These are phyloP conservation scores for Dothideomycetes sp. DNA, from an alignment of 2,329 filamentous ascomycete genomes.

Conservation along the genomic window DNA sequence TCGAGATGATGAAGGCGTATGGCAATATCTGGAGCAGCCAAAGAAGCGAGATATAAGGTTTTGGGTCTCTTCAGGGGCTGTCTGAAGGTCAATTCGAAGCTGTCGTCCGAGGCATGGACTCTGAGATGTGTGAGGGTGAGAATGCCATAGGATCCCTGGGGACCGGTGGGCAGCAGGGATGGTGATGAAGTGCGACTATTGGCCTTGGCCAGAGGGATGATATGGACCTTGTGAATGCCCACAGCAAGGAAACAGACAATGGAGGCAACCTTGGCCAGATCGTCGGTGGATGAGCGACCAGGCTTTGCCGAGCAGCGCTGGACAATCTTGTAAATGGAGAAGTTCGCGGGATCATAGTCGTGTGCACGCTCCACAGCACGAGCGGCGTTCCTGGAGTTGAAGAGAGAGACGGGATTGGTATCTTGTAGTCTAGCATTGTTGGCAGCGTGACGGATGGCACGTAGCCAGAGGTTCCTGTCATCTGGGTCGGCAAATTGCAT, in stretches of 20 bases:
- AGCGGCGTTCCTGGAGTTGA: slow-evolving; percentile 51
- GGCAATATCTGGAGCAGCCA: slow-evolving; percentile 53
- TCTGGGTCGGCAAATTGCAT: slow-evolving; percentile 53
- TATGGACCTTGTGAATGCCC: slow-evolving; percentile 57
- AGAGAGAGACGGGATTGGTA: slow-evolving; percentile 42
- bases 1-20: slow-evolving; percentile 50
- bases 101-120: slow-evolving; percentile 52
- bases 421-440: slow-evolving; percentile 43
- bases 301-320: slow-evolving; percentile 48
- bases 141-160: slow-evolving; percentile 48
- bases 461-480: slow-evolving; percentile 56
- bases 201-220: slow-evolving; percentile 53
- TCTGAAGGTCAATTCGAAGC: slow-evolving; percentile 52
- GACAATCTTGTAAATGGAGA: slow-evolving; percentile 59
- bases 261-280: slow-evolving; percentile 52
- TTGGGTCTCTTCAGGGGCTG: slow-evolving; percentile 45
- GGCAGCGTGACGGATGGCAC: slow-evolving; percentile 49
- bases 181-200: slow-evolving; percentile 42
- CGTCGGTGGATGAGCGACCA: slow-evolving; percentile 50
- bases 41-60: slow-evolving; percentile 51
- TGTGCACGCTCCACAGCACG: slow-evolving; percentile 52
- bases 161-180: slow-evolving; percentile 26
- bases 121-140: slow-evolving; percentile 49
- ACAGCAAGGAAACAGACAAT: slow-evolving; percentile 58
- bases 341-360: slow-evolving; percentile 58